Evolutionary conservation across 495 filamentous ascomycete species (phyloP).

Genomic region (Halenospora varia): DNA sequence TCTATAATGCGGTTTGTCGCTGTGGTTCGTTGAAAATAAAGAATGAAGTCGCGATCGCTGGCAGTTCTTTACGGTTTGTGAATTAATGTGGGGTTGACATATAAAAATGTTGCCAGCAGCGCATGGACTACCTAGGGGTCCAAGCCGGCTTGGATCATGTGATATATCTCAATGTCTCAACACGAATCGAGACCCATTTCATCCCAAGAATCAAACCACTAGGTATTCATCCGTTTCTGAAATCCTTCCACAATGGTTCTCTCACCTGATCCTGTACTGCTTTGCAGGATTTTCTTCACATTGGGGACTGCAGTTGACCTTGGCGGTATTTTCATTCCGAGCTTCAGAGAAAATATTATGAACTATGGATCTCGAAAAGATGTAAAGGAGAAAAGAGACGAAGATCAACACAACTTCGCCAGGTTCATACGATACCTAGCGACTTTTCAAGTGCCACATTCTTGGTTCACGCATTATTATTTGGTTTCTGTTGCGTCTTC

Average conservation of each 20-base stretch:
- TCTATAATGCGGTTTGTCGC: neutral
- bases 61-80: neutral
- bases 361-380: slow-evolving; percentile 45
- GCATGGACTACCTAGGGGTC: neutral
- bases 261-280: slow-evolving; percentile 30
- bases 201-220: too few species aligned
- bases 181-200: too few species aligned
- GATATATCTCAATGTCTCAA: too few species aligned
- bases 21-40: neutral
- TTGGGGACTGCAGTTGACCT: slow-evolving; percentile 33
- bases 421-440: slow-evolving; percentile 5
- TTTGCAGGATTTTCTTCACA: slow-evolving; percentile 44
- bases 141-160: neutral
- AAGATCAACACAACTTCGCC: neutral
- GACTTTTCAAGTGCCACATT: slow-evolving; percentile 64
- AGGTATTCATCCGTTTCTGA: too few species aligned
- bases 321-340: slow-evolving; percentile 35
- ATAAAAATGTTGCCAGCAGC: neutral
- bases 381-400: neutral
- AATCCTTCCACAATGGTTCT: neutral
- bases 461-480: slow-evolving; percentile 89
- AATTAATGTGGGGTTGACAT: neutral
- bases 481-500: slow-evolving; percentile 64
- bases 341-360: slow-evolving; percentile 36
- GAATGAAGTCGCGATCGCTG: neutral